Conservation (phyloP, 2,329 filamentous ascomycete genomes). For the Rhexocercosporidium sp. region DNA sequence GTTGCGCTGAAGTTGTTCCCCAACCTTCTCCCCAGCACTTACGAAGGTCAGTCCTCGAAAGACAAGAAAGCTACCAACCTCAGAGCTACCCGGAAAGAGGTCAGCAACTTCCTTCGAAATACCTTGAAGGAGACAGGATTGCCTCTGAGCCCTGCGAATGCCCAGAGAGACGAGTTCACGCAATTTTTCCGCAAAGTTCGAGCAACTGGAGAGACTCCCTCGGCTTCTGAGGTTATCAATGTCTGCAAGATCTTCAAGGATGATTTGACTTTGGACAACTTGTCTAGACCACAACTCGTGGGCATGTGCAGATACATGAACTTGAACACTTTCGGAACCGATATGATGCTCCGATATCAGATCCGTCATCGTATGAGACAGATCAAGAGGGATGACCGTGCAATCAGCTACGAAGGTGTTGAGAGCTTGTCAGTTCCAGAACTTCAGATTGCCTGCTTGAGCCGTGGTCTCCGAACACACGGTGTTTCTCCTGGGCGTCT, state of each 20-base stretch:
- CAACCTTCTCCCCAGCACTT: constrained; percentile 96
- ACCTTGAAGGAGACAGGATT: constrained; percentile 94
- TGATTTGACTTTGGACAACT: constrained; percentile 94
- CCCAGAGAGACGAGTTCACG: constrained; percentile 91
- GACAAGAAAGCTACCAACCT: constrained; percentile 85
- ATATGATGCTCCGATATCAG: constrained; percentile 97
- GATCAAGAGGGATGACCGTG: constrained; percentile 96
- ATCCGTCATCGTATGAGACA: constrained; percentile 97
- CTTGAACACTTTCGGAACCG: constrained; percentile 94
- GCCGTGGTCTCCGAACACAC: constrained; percentile 89
- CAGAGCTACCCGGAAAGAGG: constrained; percentile 87
- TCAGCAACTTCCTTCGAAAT: constrained; percentile 85
- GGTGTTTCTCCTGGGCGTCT: constrained; percentile 88
- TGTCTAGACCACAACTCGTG: constrained; percentile 92
- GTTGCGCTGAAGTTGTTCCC: constrained; percentile 94
- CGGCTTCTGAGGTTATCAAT: constrained; percentile 90
- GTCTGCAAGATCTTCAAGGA: constrained; percentile 99
- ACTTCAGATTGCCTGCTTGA: constrained; percentile 89
- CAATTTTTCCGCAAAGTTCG: constrained; percentile 98
- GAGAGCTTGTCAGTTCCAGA: constrained; percentile 92
- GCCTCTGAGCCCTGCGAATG: constrained; percentile 80
- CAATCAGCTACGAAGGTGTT: constrained; percentile 92
- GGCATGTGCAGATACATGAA: constrained; percentile 99
- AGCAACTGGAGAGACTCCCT: constrained; percentile 88
- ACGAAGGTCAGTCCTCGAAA: constrained; percentile 88